Conservation (phyloP, 2,329 filamentous ascomycete genomes). For the Aspergillus pseudoviridinutans region DNA sequence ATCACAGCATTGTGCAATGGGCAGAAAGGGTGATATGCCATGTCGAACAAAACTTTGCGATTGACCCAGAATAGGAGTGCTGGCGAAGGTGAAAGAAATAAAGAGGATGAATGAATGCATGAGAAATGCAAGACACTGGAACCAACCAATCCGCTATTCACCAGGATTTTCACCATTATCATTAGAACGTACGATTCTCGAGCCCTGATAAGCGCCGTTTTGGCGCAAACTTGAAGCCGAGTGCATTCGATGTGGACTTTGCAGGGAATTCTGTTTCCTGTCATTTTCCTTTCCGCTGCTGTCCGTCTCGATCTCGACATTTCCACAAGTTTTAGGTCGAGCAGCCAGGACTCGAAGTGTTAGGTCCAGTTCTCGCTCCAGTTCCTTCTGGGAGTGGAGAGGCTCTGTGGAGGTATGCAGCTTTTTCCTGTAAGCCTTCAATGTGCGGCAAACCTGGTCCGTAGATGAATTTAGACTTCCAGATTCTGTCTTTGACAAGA, state of each 20-base stretch:
- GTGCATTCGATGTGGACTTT: slow-evolving; percentile 29
- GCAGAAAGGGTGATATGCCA: neutral
- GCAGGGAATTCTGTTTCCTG: slow-evolving; percentile 21
- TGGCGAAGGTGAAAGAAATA: slow-evolving; percentile 6
- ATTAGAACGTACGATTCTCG: slow-evolving; percentile 27
- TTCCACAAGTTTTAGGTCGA: slow-evolving; percentile 27
- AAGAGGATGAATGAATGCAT: slow-evolving; percentile 5
- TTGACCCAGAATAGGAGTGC: neutral
- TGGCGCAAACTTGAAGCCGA: slow-evolving; percentile 33
- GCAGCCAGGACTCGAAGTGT: slow-evolving; percentile 33
- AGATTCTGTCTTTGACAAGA: slow-evolving; percentile 36
- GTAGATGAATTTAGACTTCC: slow-evolving; percentile 50
- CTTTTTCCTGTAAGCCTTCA: slow-evolving; percentile 58
- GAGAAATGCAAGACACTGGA: neutral
- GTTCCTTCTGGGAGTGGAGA: slow-evolving; percentile 49
- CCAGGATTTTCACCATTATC: slow-evolving; percentile 25
- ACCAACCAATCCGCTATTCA: neutral
- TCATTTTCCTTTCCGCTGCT: slow-evolving; percentile 38
- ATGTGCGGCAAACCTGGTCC: slow-evolving; percentile 54
- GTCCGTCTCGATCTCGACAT: slow-evolving; percentile 34
- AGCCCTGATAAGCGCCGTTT: slow-evolving; percentile 18
- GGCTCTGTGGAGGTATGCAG: slow-evolving; percentile 47
- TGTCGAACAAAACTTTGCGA: neutral
- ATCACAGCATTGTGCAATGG: neutral
- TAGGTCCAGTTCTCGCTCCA: slow-evolving; percentile 55